These are phyloP conservation scores for Gigaspora rosea DNA, from an alignment of 192 early-diverging fungal genomes.

Conservation along the genomic window DNA sequence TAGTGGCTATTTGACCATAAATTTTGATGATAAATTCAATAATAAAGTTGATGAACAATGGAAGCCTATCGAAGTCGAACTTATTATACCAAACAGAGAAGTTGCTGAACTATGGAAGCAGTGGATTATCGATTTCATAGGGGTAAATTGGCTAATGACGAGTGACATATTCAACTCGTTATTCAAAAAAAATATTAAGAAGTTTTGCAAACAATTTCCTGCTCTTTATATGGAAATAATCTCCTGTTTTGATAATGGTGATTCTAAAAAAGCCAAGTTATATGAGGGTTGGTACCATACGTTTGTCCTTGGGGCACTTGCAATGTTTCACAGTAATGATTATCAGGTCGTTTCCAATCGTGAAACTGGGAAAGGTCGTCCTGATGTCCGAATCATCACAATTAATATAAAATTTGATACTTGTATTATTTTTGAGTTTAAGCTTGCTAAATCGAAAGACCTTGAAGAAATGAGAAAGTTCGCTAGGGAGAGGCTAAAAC, in stretches of 20 bases:
- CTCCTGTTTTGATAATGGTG: not conserved
- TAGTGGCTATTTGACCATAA: slow-evolving; percentile 4
- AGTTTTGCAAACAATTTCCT: slow-evolving; percentile 3
- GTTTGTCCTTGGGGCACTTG: too few species aligned
- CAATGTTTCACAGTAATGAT: too few species aligned
- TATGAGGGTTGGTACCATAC: too few species aligned
- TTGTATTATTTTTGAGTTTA: slow-evolving; percentile 3
- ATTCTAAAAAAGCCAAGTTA: not conserved
- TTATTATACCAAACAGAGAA: slow-evolving; percentile 22
- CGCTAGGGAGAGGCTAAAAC: not conserved
- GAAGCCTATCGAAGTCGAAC: not conserved
- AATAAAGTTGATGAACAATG: not conserved
- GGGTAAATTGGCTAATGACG: not conserved
- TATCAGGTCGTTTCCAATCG: slow-evolving; percentile 4
- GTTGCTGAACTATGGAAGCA: slow-evolving; percentile 18
- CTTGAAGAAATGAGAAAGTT: not conserved
- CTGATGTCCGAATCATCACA: not conserved
- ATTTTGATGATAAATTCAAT: not conserved
- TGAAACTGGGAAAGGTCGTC: slow-evolving; percentile 9
- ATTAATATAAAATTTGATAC: not conserved
- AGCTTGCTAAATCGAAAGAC: not conserved
- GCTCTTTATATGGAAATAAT: not conserved
- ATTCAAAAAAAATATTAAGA: too few species aligned
- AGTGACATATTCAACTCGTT: not conserved
- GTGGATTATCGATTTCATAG: slow-evolving; percentile 5